Conservation (phyloP, 176 grass and related monocot genomes). For the Chrysopogon serrulatus region DNA sequence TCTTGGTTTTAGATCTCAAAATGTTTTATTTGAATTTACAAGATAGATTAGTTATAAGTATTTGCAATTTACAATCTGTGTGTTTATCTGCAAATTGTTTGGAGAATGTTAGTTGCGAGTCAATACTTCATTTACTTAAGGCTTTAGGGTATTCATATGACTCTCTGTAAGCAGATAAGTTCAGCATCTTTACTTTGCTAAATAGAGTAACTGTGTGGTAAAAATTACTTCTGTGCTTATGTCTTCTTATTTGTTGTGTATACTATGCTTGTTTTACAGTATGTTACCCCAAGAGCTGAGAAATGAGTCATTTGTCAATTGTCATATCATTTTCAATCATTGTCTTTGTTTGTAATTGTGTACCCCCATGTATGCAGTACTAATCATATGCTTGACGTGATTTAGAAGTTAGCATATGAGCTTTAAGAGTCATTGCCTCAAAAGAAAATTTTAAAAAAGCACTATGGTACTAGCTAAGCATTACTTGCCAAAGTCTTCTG, state of each 20-base stretch:
- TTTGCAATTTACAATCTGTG: background rate
- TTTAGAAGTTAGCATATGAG: background rate
- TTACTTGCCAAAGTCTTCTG: background rate
- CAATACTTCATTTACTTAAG: background rate
- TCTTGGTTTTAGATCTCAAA: background rate
- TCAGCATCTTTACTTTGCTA: background rate
- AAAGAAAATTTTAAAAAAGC: background rate
- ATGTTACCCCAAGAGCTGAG: background rate
- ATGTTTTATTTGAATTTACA: background rate
- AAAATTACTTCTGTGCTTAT: background rate
- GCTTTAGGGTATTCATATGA: background rate
- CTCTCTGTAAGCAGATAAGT: background rate
- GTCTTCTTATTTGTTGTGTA: background rate
- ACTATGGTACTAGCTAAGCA: background rate
- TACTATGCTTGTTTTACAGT: background rate
- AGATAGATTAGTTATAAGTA: background rate
- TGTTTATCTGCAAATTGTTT: background rate
- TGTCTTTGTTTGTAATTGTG: background rate
- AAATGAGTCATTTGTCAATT: background rate
- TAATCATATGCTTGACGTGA: conserved; percentile 2
- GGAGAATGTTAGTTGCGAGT: background rate
- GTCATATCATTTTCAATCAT: background rate
- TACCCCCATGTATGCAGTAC: background rate
- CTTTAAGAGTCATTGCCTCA: background rate
- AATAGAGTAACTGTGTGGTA: background rate